These are phyloP conservation scores for Backusella psychrophila DNA, from an alignment of 192 early-diverging fungal genomes.

Conservation along the genomic window DNA sequence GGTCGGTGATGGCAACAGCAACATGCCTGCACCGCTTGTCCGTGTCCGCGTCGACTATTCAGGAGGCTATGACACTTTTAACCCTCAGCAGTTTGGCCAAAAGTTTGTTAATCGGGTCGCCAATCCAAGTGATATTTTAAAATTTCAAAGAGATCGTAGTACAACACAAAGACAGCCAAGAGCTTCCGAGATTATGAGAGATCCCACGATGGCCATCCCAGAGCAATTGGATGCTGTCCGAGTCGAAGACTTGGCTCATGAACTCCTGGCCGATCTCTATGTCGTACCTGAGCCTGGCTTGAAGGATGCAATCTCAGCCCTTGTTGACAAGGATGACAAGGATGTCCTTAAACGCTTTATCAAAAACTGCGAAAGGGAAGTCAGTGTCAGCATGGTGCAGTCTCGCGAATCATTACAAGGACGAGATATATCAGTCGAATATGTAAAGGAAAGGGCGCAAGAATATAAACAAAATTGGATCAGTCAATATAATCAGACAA, in stretches of 20 bases:
- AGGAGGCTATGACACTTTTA: conserved; percentile 80
- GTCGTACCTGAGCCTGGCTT: neutral
- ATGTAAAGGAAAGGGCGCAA: neutral
- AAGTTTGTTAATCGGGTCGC: conserved; percentile 79
- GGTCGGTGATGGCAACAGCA: conserved; percentile 10
- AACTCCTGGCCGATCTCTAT: neutral
- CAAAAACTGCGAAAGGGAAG: neutral
- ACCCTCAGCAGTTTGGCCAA: conserved; percentile 84
- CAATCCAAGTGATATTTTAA: conserved; percentile 85
- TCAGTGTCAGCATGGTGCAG: neutral
- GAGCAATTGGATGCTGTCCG: neutral
- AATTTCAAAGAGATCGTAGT: conserved; percentile 66
- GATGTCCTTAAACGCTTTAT: neutral
- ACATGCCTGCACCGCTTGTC: conserved; percentile 71
- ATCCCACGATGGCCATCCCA: conserved; percentile 15
- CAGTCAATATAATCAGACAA: neutral
- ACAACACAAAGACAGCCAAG: neutral
- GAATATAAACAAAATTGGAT: neutral
- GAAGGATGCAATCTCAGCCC: neutral
- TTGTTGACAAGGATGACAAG: neutral
- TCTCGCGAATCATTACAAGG: neutral
- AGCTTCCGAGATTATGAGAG: conserved; percentile 26
- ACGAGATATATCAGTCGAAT: neutral
- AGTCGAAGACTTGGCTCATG: neutral
- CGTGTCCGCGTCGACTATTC: conserved; percentile 88